phyloP scores from a whole-genome alignment of 1,284 basidiomycete species.

The Melampsora larici-populina region DNA sequence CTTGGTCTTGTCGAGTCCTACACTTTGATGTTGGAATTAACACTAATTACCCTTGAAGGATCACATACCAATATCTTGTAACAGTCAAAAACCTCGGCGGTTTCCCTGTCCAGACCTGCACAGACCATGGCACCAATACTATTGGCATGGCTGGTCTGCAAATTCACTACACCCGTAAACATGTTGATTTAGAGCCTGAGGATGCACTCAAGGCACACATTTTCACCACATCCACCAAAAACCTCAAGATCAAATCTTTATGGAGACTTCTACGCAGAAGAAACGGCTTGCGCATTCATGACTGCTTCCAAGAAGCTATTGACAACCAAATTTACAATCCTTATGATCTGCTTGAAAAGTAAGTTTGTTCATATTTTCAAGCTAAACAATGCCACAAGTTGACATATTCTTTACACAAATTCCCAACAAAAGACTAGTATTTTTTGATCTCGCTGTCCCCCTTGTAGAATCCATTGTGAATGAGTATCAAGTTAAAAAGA shows the following conservation, averaged over 20 bases:
- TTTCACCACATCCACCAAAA: conserved; percentile 1
- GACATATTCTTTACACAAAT: background rate
- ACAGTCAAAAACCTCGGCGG: background rate
- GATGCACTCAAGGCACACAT: background rate
- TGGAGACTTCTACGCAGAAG: background rate
- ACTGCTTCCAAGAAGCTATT: background rate
- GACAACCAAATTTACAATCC: background rate
- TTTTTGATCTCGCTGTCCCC: background rate
- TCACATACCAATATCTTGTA: background rate
- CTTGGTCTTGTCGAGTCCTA: conserved; percentile 1
- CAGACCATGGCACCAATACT: conserved; percentile 5
- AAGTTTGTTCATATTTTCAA: background rate
- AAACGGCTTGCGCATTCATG: background rate
- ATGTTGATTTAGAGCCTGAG: background rate
- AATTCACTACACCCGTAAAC: background rate
- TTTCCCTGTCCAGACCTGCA: background rate
- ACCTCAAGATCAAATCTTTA: conserved; percentile 9
- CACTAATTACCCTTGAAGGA: conserved; percentile 1
- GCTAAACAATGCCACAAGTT: background rate
- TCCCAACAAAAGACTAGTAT: background rate
- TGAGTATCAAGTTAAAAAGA: background rate
- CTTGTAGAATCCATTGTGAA: background rate
- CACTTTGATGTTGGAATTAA: background rate
- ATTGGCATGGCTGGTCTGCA: background rate
- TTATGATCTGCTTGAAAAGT: conserved; percentile 5